Base-by-base conservation (phyloP, 257 asterid species). In the Solanum acaule region DNA sequence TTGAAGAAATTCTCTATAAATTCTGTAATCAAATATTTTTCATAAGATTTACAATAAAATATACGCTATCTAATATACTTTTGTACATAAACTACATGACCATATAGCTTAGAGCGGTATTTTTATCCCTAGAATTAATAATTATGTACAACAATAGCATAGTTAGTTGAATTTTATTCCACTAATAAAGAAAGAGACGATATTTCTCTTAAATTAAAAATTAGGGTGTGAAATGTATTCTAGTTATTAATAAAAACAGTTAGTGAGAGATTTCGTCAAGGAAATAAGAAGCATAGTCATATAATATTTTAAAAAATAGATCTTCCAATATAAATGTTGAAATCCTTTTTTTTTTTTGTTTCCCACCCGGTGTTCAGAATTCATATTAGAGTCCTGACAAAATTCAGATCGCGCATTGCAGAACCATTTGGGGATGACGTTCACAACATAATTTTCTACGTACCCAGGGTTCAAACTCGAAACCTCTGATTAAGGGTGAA, bases 281-380 rank as follows among this genome's bases (percentile, higher is more conserved):
- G 25, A 71, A 71, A 31, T 71, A 31, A 3, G 14, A 15, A 71
- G 46, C 29, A 73, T 33, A 4, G 25, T 72, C 44, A 72, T 72
- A 7, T 31, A 72, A 2, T 15, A 14, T 71, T 31, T 23, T 23
- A 0, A n/a, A n/a, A 23, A 71, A 71, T 16, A 71, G 20, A 68
- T 68, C 22, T 31, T 71, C 25, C 78, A 71, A 18, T 71, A 71
- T 31, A 33, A 31, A 71, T 2, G 6, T 31, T 56, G 52, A 76
- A 20, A 34, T 34, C 20, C 16, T 52, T 46, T 49, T 59, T 20
- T 3, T 46, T 13, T 44, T 3, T 11, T 11, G 5, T 40, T 56
- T 49, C 0, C 25, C 67, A 20, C 0, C 3, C 12, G 27, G 0
- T 52, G 11, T 59, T 1, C 12, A 1, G 0, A 20, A 22, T 59